Evolutionary conservation across 2,329 filamentous ascomycete species (phyloP), one percentile per base, ranked within the genome.

Genomic region (Ceratocystis colombiana): DNA sequence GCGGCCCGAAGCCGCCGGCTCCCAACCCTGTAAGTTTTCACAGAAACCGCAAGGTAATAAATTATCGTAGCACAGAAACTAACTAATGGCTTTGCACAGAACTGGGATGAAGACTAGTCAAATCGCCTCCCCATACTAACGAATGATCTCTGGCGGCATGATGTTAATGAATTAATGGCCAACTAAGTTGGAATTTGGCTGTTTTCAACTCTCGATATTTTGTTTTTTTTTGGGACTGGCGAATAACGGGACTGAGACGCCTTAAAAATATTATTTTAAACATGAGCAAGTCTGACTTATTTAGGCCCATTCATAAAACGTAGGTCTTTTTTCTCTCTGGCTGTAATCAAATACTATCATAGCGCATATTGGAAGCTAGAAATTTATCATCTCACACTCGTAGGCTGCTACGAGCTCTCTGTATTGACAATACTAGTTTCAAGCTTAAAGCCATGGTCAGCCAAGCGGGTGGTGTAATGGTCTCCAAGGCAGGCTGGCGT

Each of bases 1-100:
- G 94, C 74, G 94, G 94, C 46, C 94, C 95, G 25, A 99, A 99
- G 83, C 93, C 93, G 66, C 94, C 94, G 37, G 92, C 89, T 61
- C 94, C 91, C 71, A 96, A 96, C 78, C 88, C 92, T 59, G 80
- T 82, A 74, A 73, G 80, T 76, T 64, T 25, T n/a, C 84, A 84
- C 73, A 5, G 37, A 7, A 48, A 63, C 28, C 28, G 1, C 25
- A 22, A 1, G 50, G 62, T 20, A 12, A 2, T 45, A 53, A 41
- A 45, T 15, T 20, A 17, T 28, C 5, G 12, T 37, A 15, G 25
- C 17, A 46, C 33, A 66, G 28, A 61, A 66, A 66, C 75, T 77
- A 71, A 79, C 72, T 5, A 48, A 1, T 41, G 10, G 48, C 41
- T 20, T 5, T 41, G 25, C 28, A 22, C 66, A 82, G 80, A 84